Percentiles rank a stretch among this genome's conserved stretches.
Conservation (phyloP, 2,329 filamentous ascomycete genomes). For the Cryphonectria parasitica region DNA sequence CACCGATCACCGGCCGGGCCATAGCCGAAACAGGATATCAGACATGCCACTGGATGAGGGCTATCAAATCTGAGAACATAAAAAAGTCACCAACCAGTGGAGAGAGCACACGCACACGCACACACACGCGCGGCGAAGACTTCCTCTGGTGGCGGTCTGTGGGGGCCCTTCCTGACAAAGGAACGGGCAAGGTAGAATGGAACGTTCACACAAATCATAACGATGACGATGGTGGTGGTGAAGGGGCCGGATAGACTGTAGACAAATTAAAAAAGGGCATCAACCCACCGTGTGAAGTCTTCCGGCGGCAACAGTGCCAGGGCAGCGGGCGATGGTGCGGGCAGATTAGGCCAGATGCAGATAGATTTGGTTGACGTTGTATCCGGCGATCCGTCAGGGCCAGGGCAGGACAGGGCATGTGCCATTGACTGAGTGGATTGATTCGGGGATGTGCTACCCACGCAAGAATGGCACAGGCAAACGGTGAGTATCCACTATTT, state of each 20-base stretch:
- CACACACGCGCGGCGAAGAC: not conserved
- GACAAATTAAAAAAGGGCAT: not conserved
- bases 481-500: too few relatives aligned
- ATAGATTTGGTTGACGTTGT: slow-evolving; percentile 17
- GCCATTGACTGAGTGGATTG: not conserved
- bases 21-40: not conserved
- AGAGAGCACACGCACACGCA: not conserved
- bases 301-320: slow-evolving; percentile 23
- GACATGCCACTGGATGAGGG: not conserved
- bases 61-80: not conserved
- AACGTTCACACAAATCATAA: slow-evolving; percentile 24
- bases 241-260: not conserved
- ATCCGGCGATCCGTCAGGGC: slow-evolving; percentile 5
- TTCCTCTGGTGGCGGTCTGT: not conserved
- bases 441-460: not conserved
- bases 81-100: slow-evolving; percentile 3
- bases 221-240: not conserved
- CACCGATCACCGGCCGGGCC: slow-evolving; percentile 19
- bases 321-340: not conserved
- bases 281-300: slow-evolving; percentile 25
- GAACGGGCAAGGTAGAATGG: slow-evolving; percentile 16
- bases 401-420: not conserved
- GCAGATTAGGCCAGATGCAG: slow-evolving; percentile 16
- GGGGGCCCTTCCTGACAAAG: not conserved
- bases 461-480: too few relatives aligned